These are phyloP conservation scores for Whalleya microplaca DNA, from an alignment of 2,329 filamentous ascomycete genomes.

Conservation along the genomic window DNA sequence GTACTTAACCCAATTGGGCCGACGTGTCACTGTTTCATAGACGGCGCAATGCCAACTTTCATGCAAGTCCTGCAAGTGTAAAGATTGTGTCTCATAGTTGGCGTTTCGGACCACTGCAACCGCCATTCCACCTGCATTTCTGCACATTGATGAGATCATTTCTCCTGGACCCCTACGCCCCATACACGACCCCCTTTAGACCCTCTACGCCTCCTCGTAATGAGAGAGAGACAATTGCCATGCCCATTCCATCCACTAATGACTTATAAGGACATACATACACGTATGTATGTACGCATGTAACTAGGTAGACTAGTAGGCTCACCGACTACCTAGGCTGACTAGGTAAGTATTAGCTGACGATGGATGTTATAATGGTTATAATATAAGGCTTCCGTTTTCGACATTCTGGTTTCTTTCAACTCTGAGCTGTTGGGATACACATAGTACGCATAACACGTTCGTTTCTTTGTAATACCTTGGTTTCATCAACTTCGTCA, in stretches of 20 bases:
- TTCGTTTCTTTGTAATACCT: conserved; percentile 26
- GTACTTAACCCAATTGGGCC: conserved; percentile 17
- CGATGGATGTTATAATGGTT: too few relatives aligned
- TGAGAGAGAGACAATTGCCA: conserved; percentile 16
- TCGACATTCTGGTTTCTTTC: conserved; percentile 10
- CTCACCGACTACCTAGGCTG: not conserved
- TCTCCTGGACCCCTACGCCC: conserved; percentile 6
- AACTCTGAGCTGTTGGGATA: conserved; percentile 1
- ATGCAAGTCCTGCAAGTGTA: conserved; percentile 19
- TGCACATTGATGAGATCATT: conserved; percentile 16
- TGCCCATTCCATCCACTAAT: conserved; percentile 17
- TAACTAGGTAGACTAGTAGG: not conserved
- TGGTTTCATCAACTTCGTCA: conserved; percentile 2
- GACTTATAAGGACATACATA: too few relatives aligned
- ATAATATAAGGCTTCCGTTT: conserved; percentile 13
- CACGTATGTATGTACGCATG: not conserved
- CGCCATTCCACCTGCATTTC: conserved; percentile 10
- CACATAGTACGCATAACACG: conserved; percentile 3
- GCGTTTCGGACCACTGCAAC: conserved; percentile 25
- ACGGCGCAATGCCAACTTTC: conserved; percentile 8
- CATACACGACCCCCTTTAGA: conserved; percentile 7
- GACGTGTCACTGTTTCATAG: conserved; percentile 23
- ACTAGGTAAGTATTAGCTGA: not conserved
- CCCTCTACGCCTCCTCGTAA: too few relatives aligned
- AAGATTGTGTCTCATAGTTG: conserved; percentile 26